Evolutionary conservation across 768 basidiomycete species (phyloP).

Genomic region (Tulasnella sp.): DNA sequence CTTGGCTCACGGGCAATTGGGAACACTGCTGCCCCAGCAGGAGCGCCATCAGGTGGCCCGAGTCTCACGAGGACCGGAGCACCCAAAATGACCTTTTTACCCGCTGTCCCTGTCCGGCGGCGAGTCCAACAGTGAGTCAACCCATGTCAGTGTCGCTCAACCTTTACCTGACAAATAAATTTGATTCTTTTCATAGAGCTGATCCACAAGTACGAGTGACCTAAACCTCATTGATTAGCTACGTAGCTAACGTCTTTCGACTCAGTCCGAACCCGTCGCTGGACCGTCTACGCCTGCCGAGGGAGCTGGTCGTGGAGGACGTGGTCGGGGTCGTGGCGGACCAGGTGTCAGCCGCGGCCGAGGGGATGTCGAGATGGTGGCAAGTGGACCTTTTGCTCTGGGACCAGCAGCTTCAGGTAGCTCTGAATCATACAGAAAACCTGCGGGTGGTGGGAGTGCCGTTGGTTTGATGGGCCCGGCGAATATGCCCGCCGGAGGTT

Average conservation of each 20-base stretch:
- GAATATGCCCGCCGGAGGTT: slow-evolving; percentile 32
- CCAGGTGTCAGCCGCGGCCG: slow-evolving; percentile 33
- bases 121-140: slow-evolving; percentile 4
- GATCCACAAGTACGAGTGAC: background rate
- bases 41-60: background rate
- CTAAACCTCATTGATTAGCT: background rate
- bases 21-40: background rate
- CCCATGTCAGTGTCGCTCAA: background rate
- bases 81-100: slow-evolving; percentile 10
- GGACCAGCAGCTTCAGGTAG: slow-evolving; percentile 58
- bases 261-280: background rate
- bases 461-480: slow-evolving; percentile 31
- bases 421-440: slow-evolving; percentile 37
- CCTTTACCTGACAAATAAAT: background rate
- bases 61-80: background rate
- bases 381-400: slow-evolving; percentile 81
- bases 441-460: slow-evolving; percentile 44
- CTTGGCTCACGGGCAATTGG: slow-evolving; percentile 8
- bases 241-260: background rate
- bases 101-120: background rate
- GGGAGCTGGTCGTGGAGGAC: slow-evolving; percentile 28
- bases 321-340: slow-evolving; percentile 29
- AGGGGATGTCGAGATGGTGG: slow-evolving; percentile 54
- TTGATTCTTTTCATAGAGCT: background rate
- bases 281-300: slow-evolving; percentile 23